Percentiles rank a stretch among this genome's conserved stretches.
phyloP scores from a whole-genome alignment of 331 rosid species.

The Dryas integrifolia region DNA sequence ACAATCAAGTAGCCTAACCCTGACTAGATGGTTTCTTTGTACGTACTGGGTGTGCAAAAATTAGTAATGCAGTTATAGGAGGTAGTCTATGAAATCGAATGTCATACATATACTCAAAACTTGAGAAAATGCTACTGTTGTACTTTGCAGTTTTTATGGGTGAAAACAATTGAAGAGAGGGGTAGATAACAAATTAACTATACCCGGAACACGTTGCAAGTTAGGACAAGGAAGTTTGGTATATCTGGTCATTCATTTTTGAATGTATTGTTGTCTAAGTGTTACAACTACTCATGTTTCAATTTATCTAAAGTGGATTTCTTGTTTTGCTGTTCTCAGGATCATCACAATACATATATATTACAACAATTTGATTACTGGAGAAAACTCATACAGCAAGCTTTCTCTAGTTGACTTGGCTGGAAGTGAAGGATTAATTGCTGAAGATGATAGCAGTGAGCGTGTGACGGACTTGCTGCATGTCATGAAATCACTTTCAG shows the following conservation, averaged over 20 bases:
- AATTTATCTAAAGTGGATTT: slow-evolving; percentile 36
- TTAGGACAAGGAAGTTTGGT: neutral
- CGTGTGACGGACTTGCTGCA: slow-evolving; percentile 90
- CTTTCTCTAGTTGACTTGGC: slow-evolving; percentile 88
- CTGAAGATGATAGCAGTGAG: slow-evolving; percentile 86
- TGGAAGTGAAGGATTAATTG: slow-evolving; percentile 91
- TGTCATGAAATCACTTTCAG: slow-evolving; percentile 98
- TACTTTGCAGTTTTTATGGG: neutral
- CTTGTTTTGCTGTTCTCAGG: slow-evolving; percentile 51
- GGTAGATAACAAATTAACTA: neutral
- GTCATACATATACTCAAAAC: neutral
- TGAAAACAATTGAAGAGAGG: neutral
- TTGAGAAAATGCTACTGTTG: neutral
- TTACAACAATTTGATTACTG: slow-evolving; percentile 67
- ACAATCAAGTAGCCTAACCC: slow-evolving; percentile 2
- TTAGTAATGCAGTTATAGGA: no score
- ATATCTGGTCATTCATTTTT: neutral
- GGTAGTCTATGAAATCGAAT: neutral
- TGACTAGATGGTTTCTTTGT: neutral
- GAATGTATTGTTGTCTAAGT: slow-evolving; percentile 9
- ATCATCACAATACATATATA: slow-evolving; percentile 68
- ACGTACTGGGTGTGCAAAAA: neutral
- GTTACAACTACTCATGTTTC: slow-evolving; percentile 16
- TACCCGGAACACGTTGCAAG: neutral
- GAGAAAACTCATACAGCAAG: slow-evolving; percentile 81